These are phyloP conservation scores for Sclerotinia glacialis DNA, from an alignment of 2,329 filamentous ascomycete genomes.

Conservation along the genomic window DNA sequence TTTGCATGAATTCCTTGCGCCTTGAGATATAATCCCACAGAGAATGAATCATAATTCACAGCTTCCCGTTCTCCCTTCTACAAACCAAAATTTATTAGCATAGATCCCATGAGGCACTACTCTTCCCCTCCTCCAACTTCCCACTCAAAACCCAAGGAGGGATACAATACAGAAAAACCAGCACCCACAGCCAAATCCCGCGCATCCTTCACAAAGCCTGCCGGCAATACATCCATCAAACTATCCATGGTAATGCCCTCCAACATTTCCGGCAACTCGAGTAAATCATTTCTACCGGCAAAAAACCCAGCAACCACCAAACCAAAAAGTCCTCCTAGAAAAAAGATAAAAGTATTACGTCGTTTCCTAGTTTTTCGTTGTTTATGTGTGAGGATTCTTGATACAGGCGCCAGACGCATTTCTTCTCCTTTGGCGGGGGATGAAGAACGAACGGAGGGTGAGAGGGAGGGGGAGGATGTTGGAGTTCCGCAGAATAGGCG, in stretches of 20 bases:
- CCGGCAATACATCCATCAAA: slow-evolving; percentile 82
- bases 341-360: slow-evolving; percentile 77
- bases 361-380: slow-evolving; percentile 47
- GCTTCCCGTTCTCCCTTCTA: slow-evolving; percentile 83
- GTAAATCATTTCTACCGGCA: slow-evolving; percentile 82
- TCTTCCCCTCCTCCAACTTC: background rate
- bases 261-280: slow-evolving; percentile 66
- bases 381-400: slow-evolving; percentile 42
- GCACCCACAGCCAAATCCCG: slow-evolving; percentile 70
- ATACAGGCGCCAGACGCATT: slow-evolving; percentile 50
- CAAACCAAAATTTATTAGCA: slow-evolving; percentile 22
- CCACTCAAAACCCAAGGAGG: slow-evolving; percentile 6
- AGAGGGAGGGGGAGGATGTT: slow-evolving; percentile 29
- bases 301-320: slow-evolving; percentile 87
- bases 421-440: slow-evolving; percentile 41
- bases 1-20: slow-evolving; percentile 76
- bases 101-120: background rate
- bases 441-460: slow-evolving; percentile 19
- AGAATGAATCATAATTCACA: slow-evolving; percentile 89
- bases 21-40: slow-evolving; percentile 79
- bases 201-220: slow-evolving; percentile 80
- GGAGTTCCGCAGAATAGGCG: slow-evolving; percentile 9
- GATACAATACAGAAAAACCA: slow-evolving; percentile 6
- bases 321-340: slow-evolving; percentile 85
- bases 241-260: slow-evolving; percentile 78